These are phyloP conservation scores for Amanita brunnescens DNA, from an alignment of 768 basidiomycete species.

Conservation along the genomic window DNA sequence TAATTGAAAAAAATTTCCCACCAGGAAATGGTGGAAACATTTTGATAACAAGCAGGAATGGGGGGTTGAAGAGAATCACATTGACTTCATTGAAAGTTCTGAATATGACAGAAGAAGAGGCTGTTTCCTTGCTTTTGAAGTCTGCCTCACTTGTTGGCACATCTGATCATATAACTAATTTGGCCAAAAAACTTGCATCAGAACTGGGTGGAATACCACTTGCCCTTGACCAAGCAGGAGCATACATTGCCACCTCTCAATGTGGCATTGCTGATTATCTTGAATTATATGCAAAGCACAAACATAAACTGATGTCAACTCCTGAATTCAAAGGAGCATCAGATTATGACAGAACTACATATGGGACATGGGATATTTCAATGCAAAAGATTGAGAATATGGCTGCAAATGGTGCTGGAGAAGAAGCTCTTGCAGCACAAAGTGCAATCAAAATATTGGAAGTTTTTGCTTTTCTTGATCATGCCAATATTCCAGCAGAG, in stretches of 20 bases:
- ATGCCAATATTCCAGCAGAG: background rate
- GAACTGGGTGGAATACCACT: background rate
- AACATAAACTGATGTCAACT: background rate
- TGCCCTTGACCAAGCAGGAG: slow-evolving; percentile 12
- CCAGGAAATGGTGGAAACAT: slow-evolving; percentile 11
- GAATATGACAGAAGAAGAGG: slow-evolving; percentile 12
- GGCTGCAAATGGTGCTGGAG: background rate
- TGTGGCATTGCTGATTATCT: background rate
- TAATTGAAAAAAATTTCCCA: background rate
- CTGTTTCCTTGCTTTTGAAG: slow-evolving; percentile 7
- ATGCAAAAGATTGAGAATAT: background rate
- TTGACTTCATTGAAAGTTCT: slow-evolving; percentile 5
- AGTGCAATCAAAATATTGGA: background rate
- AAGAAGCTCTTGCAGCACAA: background rate
- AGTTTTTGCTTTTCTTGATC: background rate
- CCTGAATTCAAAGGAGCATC: background rate
- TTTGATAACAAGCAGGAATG: slow-evolving; percentile 13
- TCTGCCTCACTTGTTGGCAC: background rate
- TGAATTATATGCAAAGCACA: background rate
- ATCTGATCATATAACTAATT: background rate
- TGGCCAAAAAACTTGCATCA: background rate
- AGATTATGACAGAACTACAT: background rate
- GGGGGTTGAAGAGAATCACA: slow-evolving; percentile 1
- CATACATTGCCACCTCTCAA: background rate
- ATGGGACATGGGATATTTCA: slow-evolving; percentile 2